Base-by-base conservation (phyloP, 805 yeast species). In the Candida coquimbonensis region DNA sequence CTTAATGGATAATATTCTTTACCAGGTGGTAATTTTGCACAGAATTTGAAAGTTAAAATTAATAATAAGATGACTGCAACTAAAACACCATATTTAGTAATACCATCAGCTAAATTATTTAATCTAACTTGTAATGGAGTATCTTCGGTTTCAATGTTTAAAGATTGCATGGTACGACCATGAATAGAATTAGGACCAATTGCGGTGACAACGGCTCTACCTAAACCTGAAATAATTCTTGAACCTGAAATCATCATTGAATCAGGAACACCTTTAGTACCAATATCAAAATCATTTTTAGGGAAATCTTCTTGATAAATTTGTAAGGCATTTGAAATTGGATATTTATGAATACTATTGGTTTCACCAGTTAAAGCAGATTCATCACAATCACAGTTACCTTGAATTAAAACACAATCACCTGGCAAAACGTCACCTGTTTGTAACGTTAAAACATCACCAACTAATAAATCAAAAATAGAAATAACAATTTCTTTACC, bases 371-470 rank as follows among this genome's bases (percentile, higher is more conserved):
- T 91, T 33, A 91, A 75, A 0, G 96, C 80, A 36, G 90, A 79
- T 68, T 93, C 99, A 62, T 93, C 99, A 62, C 91, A 83, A 54
- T 87, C 91, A 49, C 93, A 75, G 38, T 74, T 77, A 7, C 97
- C 96, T 9, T 69, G 62, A 11, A 89, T 68, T 49, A 91, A 63
- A 5, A 93, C 69, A 31, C 87, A 80, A 65, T 93, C 99, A 1
- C 91, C 93, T 0, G 98, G 95, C 2, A 91, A 69, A 45, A 93
- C 80, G 58, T 93, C 99, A 51, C 99, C 99, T 3, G 98, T 95
- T 63, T 89, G 95, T 39, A 93, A 66, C 41, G 72, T 69, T 24
- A 91, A 67, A 5, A 93, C 53, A 61, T 93, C 99, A 38, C 99
- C 99, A 21, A 87, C 97, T 32, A 83, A 56, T 42, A 95, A 65